Base-by-base conservation (phyloP, 2,329 filamentous ascomycete species). In the Grosmannia huntii region DNA sequence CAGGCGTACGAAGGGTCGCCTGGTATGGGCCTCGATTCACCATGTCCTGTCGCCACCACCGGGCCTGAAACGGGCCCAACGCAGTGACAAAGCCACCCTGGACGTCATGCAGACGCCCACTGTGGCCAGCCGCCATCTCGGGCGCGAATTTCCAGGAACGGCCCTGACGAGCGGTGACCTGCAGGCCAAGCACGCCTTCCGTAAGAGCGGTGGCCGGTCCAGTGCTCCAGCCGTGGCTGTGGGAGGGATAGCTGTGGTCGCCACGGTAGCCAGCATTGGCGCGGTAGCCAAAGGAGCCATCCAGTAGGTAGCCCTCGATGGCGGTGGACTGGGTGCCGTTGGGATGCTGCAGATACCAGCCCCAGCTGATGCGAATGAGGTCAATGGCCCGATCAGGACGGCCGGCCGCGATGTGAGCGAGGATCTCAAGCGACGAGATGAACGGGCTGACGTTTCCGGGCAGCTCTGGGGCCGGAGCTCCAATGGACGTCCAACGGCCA, bases 281-380 rank as follows among this genome's bases (percentile, higher is more conserved):
- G 2, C 80, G 72, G 64, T 85, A 86, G 2, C 76, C 78, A 62
- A 81, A 86, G 0, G 71, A 76, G 3, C 80, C 80, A 61, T 84
- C 38, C 0, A 66, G 67, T 1, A 80, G 71, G 60, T 82, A 84
- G 0, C 81, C 82, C 66, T 85, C 82, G 28, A 83, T 74, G 23
- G 80, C 75, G 0, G 82, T 84, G 49, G 74, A 78, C 58, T 76
- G 71, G 0, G 81, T 83, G n/a, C 80, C 80, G 62, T 80, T 76
- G 1, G 75, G 73, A 59, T 83, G 75, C 60, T 76, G 71, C 19
- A 82, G 68, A 62, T 84, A 84, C 78, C 79, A 83, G 12, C 81
- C 82, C 82, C 82, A 85, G 54, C 72, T 73, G 10, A 70, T 69
- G 6, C 80, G 76, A 36, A 84, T 77, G 19, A 85, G 73, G 12